Conservation (phyloP, 2,329 filamentous ascomycete genomes). For the Fusarium xylarioides region DNA sequence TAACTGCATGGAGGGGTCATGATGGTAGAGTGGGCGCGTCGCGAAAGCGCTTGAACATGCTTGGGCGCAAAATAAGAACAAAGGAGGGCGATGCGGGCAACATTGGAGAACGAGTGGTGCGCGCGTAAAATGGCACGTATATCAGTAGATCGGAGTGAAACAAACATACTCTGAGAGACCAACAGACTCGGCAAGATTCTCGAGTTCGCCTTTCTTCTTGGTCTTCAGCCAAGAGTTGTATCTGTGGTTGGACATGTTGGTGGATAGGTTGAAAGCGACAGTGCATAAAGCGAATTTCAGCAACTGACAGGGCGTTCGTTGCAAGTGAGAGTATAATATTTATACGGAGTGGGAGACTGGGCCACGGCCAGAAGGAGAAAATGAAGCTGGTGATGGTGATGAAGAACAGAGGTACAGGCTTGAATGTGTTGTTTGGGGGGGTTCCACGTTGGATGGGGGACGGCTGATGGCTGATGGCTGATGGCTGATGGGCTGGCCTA, state of each 20-base stretch:
- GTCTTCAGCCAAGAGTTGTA: conserved; percentile 76
- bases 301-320: not conserved
- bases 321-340: not conserved
- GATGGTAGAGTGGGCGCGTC: conserved; percentile 26
- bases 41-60: conserved; percentile 26
- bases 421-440: conserved; percentile 23
- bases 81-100: conserved; percentile 8
- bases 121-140: not conserved
- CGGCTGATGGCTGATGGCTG: not conserved
- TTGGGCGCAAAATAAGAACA: conserved; percentile 28
- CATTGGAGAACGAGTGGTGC: not conserved
- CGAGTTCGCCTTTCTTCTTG: conserved; percentile 84
- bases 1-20: conserved; percentile 15
- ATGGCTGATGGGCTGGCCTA: conserved; percentile 2
- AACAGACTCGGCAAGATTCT: conserved; percentile 75
- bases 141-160: not conserved
- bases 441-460: conserved; percentile 27
- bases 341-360: not conserved
- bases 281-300: conserved; percentile 38
- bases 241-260: conserved; percentile 46
- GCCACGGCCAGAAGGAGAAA: conserved; percentile 8
- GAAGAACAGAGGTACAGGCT: conserved; percentile 26
- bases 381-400: conserved; percentile 24
- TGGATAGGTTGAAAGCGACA: not conserved
- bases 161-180: conserved; percentile 75